A percentile compares a stretch with the other conserved stretches of the same genome.
Evolutionary conservation across 768 basidiomycete species (phyloP).

Genomic region (Termitomyces sp.): DNA sequence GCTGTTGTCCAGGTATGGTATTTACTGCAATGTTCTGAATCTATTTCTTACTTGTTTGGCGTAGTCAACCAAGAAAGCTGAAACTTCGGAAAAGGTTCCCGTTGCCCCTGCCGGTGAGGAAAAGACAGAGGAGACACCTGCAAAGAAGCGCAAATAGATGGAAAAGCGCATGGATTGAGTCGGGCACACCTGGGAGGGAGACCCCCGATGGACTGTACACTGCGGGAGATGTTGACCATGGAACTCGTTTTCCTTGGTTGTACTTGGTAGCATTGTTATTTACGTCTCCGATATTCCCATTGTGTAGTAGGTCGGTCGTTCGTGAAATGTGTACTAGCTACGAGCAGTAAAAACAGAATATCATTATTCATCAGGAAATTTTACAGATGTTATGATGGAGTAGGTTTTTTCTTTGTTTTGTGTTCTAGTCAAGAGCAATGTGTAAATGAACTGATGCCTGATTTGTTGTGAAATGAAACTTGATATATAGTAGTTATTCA

Average conservation of each 20-base stretch:
- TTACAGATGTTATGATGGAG: too few species aligned
- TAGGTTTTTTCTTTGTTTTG: too few species aligned
- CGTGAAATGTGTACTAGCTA: conserved; percentile 14
- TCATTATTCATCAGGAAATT: not conserved
- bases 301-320: conserved; percentile 8
- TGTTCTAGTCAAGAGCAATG: too few species aligned
- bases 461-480: too few species aligned
- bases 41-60: not conserved
- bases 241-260: conserved; percentile 8
- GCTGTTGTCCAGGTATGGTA: conserved; percentile 57
- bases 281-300: conserved; percentile 9
- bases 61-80: conserved; percentile 75
- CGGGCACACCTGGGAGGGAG: conserved; percentile 12
- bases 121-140: conserved; percentile 60
- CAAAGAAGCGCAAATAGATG: conserved; percentile 65
- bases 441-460: too few species aligned
- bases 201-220: conserved; percentile 8
- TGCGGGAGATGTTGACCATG: conserved; percentile 9
- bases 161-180: not conserved
- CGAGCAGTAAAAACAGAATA: conserved; percentile 10
- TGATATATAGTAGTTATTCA: too few species aligned
- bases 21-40: not conserved
- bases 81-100: conserved; percentile 56
- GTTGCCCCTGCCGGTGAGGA: conserved; percentile 64
- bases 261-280: conserved; percentile 10